Evolutionary conservation across 148 eudicot species (phyloP), one percentile per base, ranked within the genome.

Genomic region (Chenopodium quinoa): DNA sequence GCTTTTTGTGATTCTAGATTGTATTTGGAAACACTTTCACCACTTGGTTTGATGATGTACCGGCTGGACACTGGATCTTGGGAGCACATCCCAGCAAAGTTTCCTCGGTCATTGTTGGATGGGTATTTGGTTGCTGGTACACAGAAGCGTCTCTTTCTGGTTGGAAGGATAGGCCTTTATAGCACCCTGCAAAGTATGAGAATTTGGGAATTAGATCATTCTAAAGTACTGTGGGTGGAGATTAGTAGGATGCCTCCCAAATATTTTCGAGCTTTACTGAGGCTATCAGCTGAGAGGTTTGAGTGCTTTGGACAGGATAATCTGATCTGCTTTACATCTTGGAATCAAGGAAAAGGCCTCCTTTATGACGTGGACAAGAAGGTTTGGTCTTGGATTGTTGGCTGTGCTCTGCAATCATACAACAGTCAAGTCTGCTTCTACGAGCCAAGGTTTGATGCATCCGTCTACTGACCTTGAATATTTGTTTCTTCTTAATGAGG

Each of bases 231-330:
- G 25, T 95, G 99, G 99, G 88, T 88, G 76, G 99, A 95, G 90
- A 85, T 95, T 60, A 91, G 93, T 79, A 87, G 95, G 88, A 95
- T 95, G 99, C 99, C 99, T 67, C 89, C 93, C 25, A 93, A 86
- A 87, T 91, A 89, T 86, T 92, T 93, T 70, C 85, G 97, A 81
- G 90, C 97, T 74, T 91, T 95, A 60, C 80, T 95, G 84, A 91
- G 99, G 86, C 75, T 95, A 77, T 93, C 99, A 9, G 97, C 97
- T 11, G 99, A 95, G 80, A 92, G 99, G 83, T 95, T 93, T 71
- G 99, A 95, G 90, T 95, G 99, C 87, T 95, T 95, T 81, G 99
- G 97, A 44, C 97, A 93, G 71, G 97, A 93, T 87, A 95, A 92
- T 86, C 78, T 96, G 80, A 96, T 96, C 44, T 94, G 97, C 76